Evolutionary conservation across 1,139 yeast genomes (phyloP).

Genomic region (Geotrichum citri-aurantii): DNA sequence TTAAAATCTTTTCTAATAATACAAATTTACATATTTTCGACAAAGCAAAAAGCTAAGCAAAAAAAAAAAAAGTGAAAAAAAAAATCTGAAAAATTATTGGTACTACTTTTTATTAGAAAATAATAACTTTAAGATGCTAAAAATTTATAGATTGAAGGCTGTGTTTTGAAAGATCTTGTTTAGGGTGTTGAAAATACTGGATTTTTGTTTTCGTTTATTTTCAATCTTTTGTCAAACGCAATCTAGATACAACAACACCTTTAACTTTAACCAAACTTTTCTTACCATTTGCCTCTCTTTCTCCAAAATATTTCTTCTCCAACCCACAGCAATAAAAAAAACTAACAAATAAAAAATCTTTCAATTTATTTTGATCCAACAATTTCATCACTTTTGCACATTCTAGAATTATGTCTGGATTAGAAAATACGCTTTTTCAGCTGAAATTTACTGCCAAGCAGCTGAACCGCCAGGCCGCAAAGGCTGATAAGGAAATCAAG

Average conservation of each 20-base stretch:
- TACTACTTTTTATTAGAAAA: no score
- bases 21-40: no score
- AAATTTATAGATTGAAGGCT: no score
- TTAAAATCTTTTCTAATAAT: not conserved
- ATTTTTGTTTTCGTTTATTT: not conserved
- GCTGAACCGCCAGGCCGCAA: constrained; percentile 79
- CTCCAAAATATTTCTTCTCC: not conserved
- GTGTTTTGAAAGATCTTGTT: not conserved
- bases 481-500: constrained; percentile 85
- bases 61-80: no score
- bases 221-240: not conserved
- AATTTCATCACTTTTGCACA: not conserved
- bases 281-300: not conserved
- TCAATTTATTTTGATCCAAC: not conserved
- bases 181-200: not conserved
- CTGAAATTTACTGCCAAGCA: constrained; percentile 84
- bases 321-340: no score
- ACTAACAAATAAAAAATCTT: no score
- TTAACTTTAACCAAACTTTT: not conserved
- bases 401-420: constrained; percentile 16
- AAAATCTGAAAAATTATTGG: no score
- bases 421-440: constrained; percentile 19
- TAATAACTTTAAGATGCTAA: no score
- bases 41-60: no score
- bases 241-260: not conserved